Percentiles rank a stretch among this genome's conserved stretches.
Conservation (phyloP, 1,284 basidiomycete species). For the Cryptococcus sp. region DNA sequence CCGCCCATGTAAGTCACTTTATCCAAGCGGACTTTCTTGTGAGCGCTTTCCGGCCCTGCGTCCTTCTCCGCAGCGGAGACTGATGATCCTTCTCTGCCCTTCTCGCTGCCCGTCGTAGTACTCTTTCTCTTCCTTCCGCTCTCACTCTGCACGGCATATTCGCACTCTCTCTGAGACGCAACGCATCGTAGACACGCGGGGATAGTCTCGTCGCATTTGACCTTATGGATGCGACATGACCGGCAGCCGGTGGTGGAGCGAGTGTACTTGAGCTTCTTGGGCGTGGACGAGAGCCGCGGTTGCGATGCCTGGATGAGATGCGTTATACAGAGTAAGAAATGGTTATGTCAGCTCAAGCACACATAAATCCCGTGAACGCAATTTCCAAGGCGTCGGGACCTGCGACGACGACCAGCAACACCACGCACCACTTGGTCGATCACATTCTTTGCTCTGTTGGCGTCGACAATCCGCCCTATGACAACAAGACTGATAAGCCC, state of each 20-base stretch:
- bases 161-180: slow-evolving; percentile 24
- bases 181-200: slow-evolving; percentile 32
- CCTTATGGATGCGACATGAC: slow-evolving; percentile 27
- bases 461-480: slow-evolving; percentile 34
- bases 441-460: slow-evolving; percentile 25
- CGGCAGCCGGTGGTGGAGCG: slow-evolving; percentile 30
- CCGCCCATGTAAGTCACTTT: not conserved
- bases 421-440: slow-evolving; percentile 19
- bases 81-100: slow-evolving; percentile 4
- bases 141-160: slow-evolving; percentile 19
- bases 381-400: not conserved
- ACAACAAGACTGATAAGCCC: not conserved
- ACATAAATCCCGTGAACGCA: not conserved
- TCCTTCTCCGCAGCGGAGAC: not conserved
- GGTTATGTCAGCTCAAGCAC: not conserved
- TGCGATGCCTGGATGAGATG: not conserved
- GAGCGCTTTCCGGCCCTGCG: not conserved
- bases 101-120: not conserved
- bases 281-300: not conserved
- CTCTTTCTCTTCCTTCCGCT: slow-evolving; percentile 10
- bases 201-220: slow-evolving; percentile 36
- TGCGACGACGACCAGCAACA: not conserved
- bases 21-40: not conserved
- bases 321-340: too few species aligned
- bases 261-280: slow-evolving; percentile 23